Conservation (phyloP, 305 asterid species). For the Fraxinus platypoda region DNA sequence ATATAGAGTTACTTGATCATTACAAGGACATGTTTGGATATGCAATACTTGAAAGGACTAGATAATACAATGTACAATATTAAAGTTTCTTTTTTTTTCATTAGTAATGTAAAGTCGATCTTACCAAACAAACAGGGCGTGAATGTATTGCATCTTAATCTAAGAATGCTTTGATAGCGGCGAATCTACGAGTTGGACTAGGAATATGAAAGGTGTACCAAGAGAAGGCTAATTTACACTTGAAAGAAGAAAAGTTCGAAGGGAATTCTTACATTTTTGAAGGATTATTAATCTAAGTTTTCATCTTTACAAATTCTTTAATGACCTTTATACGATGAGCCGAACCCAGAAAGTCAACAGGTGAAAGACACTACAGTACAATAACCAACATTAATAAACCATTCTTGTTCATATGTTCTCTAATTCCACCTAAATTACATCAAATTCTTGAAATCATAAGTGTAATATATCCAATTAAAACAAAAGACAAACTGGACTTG, state of each 20-base stretch:
- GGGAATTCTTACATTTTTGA: background rate
- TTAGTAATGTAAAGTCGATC: background rate
- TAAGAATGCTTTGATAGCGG: background rate
- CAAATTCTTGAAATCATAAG: background rate
- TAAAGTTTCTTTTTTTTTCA: background rate
- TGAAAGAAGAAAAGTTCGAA: background rate
- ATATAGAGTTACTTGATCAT: background rate
- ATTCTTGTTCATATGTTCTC: background rate
- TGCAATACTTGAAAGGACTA: background rate
- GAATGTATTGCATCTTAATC: background rate
- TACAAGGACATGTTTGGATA: background rate
- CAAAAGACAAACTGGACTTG: conserved; percentile 5
- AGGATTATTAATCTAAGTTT: background rate
- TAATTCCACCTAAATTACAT: background rate
- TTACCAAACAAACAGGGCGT: background rate
- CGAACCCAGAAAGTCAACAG: background rate
- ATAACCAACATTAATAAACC: background rate
- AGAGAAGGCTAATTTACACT: background rate
- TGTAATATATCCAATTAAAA: background rate
- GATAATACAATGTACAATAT: background rate
- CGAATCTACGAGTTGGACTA: background rate
- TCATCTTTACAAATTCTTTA: background rate
- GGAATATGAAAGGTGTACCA: background rate
- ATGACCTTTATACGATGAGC: background rate
- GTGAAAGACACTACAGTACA: background rate